Percentiles rank a stretch among this genome's conserved stretches.
Conservation (phyloP, 1,139 yeast species). For the Wickerhamomyces sp. region DNA sequence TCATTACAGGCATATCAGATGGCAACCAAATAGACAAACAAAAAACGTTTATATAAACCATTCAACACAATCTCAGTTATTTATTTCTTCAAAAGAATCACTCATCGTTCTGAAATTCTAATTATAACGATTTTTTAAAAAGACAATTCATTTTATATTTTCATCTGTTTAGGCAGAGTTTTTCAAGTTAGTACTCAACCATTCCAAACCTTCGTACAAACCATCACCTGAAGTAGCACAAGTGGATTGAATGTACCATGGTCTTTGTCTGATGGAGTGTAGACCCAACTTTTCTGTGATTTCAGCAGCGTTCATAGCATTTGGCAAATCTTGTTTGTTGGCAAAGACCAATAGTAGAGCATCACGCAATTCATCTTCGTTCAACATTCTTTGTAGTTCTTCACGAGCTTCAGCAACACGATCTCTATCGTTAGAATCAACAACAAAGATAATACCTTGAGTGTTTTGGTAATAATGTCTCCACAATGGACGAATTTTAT, state of each 20-base stretch:
- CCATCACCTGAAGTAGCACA: constrained; percentile 93
- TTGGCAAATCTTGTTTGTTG: constrained; percentile 91
- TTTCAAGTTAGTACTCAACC: constrained; percentile 84
- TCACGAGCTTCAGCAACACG: constrained; percentile 92
- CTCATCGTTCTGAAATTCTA: too few species aligned
- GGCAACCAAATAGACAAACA: too few species aligned
- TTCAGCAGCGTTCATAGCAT: constrained; percentile 89
- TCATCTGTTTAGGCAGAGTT: constrained; percentile 38
- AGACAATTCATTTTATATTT: background rate
- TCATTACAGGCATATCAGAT: too few species aligned
- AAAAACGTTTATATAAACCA: too few species aligned
- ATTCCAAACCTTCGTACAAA: constrained; percentile 84
- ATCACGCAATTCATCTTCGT: constrained; percentile 90
- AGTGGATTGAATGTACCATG: constrained; percentile 87
- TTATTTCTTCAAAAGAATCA: too few species aligned
- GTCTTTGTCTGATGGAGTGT: constrained; percentile 79
- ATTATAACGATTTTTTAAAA: too few species aligned
- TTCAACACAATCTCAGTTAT: too few species aligned
- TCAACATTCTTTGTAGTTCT: constrained; percentile 89
- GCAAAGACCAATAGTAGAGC: constrained; percentile 86
- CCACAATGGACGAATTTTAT: constrained; percentile 92
- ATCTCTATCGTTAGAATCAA: constrained; percentile 90
- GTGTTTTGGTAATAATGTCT: constrained; percentile 94
- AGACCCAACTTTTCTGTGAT: constrained; percentile 80
- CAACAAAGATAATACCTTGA: constrained; percentile 90